Conservation (phyloP, 2,329 filamentous ascomycete species). For the Ophiostoma australiae region DNA sequence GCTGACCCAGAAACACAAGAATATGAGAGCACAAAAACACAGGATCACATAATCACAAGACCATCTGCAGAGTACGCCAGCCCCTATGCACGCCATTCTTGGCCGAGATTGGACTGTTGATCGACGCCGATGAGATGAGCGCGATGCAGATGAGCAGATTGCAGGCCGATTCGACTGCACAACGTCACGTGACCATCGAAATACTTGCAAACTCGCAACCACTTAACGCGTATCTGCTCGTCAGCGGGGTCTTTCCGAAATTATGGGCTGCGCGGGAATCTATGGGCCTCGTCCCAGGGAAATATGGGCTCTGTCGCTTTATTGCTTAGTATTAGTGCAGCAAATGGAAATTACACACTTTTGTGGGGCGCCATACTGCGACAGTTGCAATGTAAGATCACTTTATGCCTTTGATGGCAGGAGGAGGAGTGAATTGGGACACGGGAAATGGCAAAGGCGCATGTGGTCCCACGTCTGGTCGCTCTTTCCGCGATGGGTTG, state of each 20-base stretch:
- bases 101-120: neutral
- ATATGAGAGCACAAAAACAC: neutral
- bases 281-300: neutral
- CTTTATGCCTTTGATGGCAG: neutral
- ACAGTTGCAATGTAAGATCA: neutral
- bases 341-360: constrained; percentile 3
- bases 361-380: neutral
- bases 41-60: neutral
- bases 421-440: neutral
- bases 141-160: neutral
- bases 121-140: constrained; percentile 1
- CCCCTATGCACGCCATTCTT: neutral
- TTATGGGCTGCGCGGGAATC: constrained; percentile 6
- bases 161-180: neutral
- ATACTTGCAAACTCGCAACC: neutral
- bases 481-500: neutral
- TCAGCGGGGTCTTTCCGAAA: neutral
- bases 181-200: neutral
- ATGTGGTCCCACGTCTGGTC: constrained; percentile 10
- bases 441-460: neutral
- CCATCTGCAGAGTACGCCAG: neutral
- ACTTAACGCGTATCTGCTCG: constrained; percentile 8
- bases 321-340: neutral
- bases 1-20: neutral
- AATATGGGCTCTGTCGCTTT: too few species aligned